phyloP scores from a whole-genome alignment of 2,329 filamentous ascomycete genomes.

The Diaporthe ilicicola region DNA sequence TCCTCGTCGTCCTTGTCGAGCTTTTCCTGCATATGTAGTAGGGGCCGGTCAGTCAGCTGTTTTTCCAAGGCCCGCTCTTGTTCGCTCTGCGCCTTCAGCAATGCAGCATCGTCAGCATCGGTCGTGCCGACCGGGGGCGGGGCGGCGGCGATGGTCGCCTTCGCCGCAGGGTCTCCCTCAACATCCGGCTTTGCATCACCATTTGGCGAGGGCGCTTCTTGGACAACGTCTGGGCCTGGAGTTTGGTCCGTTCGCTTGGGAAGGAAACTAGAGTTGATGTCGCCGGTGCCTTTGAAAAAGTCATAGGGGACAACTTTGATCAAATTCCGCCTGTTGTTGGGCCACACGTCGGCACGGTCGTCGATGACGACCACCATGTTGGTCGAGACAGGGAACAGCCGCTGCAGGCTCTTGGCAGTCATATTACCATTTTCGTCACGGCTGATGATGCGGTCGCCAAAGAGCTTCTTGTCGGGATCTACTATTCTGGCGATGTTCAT shows the following conservation, averaged over 20 bases:
- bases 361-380: conserved; percentile 99
- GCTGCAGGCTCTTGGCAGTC: conserved; percentile 86
- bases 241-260: conserved; percentile 75
- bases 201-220: conserved; percentile 35
- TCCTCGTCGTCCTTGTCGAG: conserved; percentile 85
- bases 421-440: conserved; percentile 96
- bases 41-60: conserved; percentile 86
- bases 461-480: conserved; percentile 87
- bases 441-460: conserved; percentile 94
- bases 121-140: conserved; percentile 82
- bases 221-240: conserved; percentile 38
- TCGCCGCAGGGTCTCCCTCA: conserved; percentile 41
- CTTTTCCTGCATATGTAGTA: conserved; percentile 91
- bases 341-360: conserved; percentile 95
- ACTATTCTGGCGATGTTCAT: conserved; percentile 91
- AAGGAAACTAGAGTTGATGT: conserved; percentile 97
- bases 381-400: conserved; percentile 94
- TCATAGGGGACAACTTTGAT: conserved; percentile 96
- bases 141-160: conserved; percentile 68
- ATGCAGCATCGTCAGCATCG: conserved; percentile 71
- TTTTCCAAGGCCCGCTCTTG: conserved; percentile 89
- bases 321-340: conserved; percentile 86
- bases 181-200: conserved; percentile 29
- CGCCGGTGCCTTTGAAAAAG: conserved; percentile 97
- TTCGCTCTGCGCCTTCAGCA: conserved; percentile 78